Percentiles rank a stretch among this genome's conserved stretches.
Conservation (phyloP, 2,329 filamentous ascomycete genomes). For the Neobulgaria alba region DNA sequence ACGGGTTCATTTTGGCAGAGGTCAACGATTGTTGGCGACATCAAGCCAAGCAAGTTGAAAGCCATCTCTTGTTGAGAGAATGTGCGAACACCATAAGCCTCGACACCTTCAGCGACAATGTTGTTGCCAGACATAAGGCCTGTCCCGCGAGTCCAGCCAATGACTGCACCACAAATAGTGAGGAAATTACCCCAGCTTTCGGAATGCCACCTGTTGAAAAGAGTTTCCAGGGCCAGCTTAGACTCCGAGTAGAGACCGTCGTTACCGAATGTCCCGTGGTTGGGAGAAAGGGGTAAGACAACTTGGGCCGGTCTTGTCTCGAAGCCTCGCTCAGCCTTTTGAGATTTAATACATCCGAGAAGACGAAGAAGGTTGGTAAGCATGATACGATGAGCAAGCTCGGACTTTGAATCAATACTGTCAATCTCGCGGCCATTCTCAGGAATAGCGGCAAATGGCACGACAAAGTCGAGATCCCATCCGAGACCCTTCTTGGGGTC, state of each 20-base stretch:
- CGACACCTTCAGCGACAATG: conserved; percentile 91
- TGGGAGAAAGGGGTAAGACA: conserved; percentile 89
- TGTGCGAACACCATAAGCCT: conserved; percentile 92
- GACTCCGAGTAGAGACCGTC: conserved; percentile 98
- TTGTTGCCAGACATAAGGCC: conserved; percentile 98
- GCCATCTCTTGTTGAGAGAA: conserved; percentile 99
- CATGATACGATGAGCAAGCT: conserved; percentile 98
- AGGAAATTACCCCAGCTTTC: conserved; percentile 97
- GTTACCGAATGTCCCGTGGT: conserved; percentile 96
- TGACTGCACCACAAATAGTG: conserved; percentile 95
- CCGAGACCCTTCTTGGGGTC: conserved; percentile 92
- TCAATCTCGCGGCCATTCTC: conserved; percentile 98
- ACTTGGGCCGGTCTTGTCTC: conserved; percentile 96
- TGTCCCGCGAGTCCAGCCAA: conserved; percentile 97
- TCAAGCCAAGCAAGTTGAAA: conserved; percentile 92
- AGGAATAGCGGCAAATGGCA: conserved; percentile 95
- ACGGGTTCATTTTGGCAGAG: conserved; percentile 93
- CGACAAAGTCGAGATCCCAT: conserved; percentile 94
- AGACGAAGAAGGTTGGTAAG: conserved; percentile 92
- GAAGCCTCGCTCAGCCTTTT: conserved; percentile 81
- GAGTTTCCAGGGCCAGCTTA: conserved; percentile 90
- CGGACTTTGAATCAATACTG: conserved; percentile 91
- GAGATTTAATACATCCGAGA: conserved; percentile 79
- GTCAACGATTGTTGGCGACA: conserved; percentile 90
- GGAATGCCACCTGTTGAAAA: conserved; percentile 98